These are phyloP conservation scores for Gossypium thurberi DNA, from an alignment of 345 rosid genomes.

Conservation along the genomic window DNA sequence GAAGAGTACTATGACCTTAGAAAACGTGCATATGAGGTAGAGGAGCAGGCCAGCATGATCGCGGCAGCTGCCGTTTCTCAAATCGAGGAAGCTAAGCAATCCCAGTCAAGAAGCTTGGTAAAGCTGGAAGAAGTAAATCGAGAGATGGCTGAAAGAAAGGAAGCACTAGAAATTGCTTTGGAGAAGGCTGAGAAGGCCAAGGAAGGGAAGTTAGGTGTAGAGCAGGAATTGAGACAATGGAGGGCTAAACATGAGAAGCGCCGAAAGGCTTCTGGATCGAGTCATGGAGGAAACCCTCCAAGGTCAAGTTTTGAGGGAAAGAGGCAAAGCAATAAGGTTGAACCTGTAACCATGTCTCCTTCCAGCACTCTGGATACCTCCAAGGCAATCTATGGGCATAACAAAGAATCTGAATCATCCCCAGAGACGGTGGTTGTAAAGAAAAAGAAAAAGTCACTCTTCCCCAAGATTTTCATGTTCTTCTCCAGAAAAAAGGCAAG, in stretches of 20 bases:
- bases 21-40: conserved; percentile 68
- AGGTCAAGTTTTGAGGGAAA: conserved; percentile 32
- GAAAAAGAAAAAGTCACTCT: conserved; percentile 68
- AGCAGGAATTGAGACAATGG: conserved; percentile 88
- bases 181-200: conserved; percentile 84
- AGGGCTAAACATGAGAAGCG: conserved; percentile 68
- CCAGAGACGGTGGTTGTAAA: conserved; percentile 33
- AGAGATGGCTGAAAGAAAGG: conserved; percentile 54
- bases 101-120: conserved; percentile 45
- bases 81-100: conserved; percentile 65
- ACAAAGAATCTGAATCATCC: conserved; percentile 24
- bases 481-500: conserved; percentile 50
- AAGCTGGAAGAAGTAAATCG: conserved; percentile 57
- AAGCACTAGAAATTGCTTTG: conserved; percentile 50
- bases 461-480: conserved; percentile 72
- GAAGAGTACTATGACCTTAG: conserved; percentile 88
- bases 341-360: conserved; percentile 11
- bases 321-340: conserved; percentile 26
- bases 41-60: conserved; percentile 61
- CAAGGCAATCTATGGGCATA: conserved; percentile 21
- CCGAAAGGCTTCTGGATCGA: conserved; percentile 45
- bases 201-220: conserved; percentile 76
- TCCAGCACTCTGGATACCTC: conserved; percentile 19
- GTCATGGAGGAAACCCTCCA: conserved; percentile 25
- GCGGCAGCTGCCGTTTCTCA: conserved; percentile 63